Conservation (phyloP, 1,284 basidiomycete genomes). For the Ganoderma resinaceum region DNA sequence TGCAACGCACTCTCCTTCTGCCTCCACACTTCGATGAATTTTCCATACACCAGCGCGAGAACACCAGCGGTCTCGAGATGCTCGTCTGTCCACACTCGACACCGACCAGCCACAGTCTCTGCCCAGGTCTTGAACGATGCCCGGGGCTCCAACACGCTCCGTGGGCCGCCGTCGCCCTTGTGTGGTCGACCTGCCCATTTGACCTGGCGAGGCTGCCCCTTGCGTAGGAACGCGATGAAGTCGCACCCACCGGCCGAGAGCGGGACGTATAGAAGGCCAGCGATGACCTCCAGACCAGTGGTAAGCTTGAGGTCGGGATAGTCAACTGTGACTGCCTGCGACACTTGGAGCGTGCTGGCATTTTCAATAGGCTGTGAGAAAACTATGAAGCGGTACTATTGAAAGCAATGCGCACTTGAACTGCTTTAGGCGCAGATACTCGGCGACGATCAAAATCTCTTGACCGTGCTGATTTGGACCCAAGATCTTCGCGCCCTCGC, state of each 20-base stretch:
- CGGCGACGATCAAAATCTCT: constrained; percentile 84
- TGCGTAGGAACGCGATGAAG: constrained; percentile 86
- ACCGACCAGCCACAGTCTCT: constrained; percentile 78
- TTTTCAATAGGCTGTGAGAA: too few species aligned
- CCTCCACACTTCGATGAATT: constrained; percentile 91
- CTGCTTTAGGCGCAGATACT: constrained; percentile 84
- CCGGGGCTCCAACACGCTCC: constrained; percentile 66
- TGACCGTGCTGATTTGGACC: constrained; percentile 85
- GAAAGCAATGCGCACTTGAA: constrained; percentile 58
- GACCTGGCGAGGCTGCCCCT: constrained; percentile 76
- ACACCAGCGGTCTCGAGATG: constrained; percentile 89
- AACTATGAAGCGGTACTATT: too few species aligned
- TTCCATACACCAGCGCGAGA: constrained; percentile 85
- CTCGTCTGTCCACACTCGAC: constrained; percentile 85
- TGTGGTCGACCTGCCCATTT: constrained; percentile 85
- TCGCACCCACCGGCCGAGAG: constrained; percentile 75
- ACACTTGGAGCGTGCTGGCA: constrained; percentile 67
- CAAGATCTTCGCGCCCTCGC: constrained; percentile 87
- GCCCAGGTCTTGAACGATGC: constrained; percentile 88
- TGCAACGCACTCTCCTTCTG: constrained; percentile 84
- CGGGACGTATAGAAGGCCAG: constrained; percentile 84
- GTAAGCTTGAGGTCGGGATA: constrained; percentile 81
- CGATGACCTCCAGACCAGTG: constrained; percentile 74
- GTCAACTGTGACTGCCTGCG: constrained; percentile 74
- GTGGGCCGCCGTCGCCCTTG: constrained; percentile 51